Evolutionary conservation across 1,284 basidiomycete genomes (phyloP).

Genomic region (Omphalotus olearius): DNA sequence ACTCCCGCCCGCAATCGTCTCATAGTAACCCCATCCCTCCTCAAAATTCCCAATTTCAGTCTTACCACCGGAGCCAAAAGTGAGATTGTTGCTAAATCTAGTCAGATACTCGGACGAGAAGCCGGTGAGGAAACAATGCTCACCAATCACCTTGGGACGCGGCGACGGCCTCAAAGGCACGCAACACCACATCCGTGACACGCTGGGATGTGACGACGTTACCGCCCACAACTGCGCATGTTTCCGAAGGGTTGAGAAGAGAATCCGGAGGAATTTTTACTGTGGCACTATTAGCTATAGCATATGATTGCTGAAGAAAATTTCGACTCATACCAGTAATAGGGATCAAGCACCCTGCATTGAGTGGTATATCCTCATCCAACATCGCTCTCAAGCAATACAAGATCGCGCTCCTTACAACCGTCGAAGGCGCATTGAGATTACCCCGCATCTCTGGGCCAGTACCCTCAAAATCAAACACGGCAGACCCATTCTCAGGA

Average conservation of each 20-base stretch:
- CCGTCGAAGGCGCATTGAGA: conserved; percentile 9
- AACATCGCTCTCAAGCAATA: conserved; percentile 6
- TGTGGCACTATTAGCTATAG: too few species aligned
- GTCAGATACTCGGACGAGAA: too few species aligned
- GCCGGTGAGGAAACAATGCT: too few species aligned
- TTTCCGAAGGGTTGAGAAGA: conserved; percentile 5
- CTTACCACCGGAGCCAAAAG: conserved; percentile 11
- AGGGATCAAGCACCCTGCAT: background rate
- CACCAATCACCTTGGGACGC: conserved; percentile 9
- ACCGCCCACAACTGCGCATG: conserved; percentile 9
- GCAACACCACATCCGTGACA: conserved; percentile 11
- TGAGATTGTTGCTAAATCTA: conserved; percentile 1
- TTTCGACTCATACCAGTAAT: background rate
- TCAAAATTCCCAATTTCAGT: background rate
- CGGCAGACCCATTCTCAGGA: conserved; percentile 4
- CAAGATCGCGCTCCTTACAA: conserved; percentile 11
- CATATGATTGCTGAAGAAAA: too few species aligned
- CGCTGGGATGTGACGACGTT: conserved; percentile 11
- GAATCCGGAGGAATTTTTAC: background rate
- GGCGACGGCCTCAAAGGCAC: conserved; percentile 10
- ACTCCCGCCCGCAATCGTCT: conserved; percentile 7
- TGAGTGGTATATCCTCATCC: background rate
- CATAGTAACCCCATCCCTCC: conserved; percentile 12
- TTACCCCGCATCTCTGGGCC: conserved; percentile 3
- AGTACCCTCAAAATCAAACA: conserved; percentile 12